A percentile compares a stretch with the other conserved stretches of the same genome.
Evolutionary conservation across 176 grass and related monocot genomes (phyloP).

Genomic region (Oryza punctata): DNA sequence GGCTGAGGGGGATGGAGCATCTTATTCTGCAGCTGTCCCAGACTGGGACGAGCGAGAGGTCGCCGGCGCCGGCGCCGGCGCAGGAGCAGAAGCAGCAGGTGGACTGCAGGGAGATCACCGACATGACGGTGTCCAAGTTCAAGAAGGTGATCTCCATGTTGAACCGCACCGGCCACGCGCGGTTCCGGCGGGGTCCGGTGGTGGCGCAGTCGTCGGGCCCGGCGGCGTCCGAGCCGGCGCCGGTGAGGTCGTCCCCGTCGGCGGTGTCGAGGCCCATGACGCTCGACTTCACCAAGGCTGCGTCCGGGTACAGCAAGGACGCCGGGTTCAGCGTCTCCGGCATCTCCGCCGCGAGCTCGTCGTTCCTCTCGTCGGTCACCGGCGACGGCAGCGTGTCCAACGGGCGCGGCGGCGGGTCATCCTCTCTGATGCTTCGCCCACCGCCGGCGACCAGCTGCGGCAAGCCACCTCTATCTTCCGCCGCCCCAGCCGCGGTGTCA

Average conservation of each 20-base stretch:
- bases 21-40: slow-evolving; percentile 69
- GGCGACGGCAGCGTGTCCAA: slow-evolving; percentile 87
- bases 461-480: slow-evolving; percentile 45
- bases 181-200: slow-evolving; percentile 71
- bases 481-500: not conserved
- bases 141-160: slow-evolving; percentile 87
- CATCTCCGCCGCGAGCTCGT: slow-evolving; percentile 64
- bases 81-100: not conserved
- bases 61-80: not conserved
- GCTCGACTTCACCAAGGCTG: slow-evolving; percentile 52
- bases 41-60: slow-evolving; percentile 33
- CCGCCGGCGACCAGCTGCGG: slow-evolving; percentile 30
- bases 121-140: slow-evolving; percentile 81
- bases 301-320: slow-evolving; percentile 8
- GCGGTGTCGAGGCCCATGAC: slow-evolving; percentile 24
- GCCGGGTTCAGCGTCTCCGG: slow-evolving; percentile 55
- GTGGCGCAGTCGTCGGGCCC: slow-evolving; percentile 38
- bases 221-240: slow-evolving; percentile 8
- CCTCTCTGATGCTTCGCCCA: slow-evolving; percentile 30
- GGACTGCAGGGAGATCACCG: slow-evolving; percentile 78
- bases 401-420: slow-evolving; percentile 32
- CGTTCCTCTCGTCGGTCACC: slow-evolving; percentile 74
- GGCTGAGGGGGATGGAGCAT: slow-evolving; percentile 70
- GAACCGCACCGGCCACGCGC: slow-evolving; percentile 83
- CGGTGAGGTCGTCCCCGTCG: not conserved